Evolutionary conservation across 2,329 filamentous ascomycete genomes (phyloP).

Genomic region (Pestalotiopsis fici): DNA sequence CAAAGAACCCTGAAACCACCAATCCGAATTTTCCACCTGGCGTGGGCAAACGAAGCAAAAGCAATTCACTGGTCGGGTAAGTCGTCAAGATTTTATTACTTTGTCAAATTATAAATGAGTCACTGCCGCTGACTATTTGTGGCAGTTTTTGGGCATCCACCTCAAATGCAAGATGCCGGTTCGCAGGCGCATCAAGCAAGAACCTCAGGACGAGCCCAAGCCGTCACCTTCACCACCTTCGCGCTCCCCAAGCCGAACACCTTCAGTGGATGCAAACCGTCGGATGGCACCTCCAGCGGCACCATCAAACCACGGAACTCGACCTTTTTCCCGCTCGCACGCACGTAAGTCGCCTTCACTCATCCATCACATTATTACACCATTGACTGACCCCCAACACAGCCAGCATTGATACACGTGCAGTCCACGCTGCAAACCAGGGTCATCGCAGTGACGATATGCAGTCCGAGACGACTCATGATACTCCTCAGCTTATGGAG

Average conservation of each 20-base stretch:
- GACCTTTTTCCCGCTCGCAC: conserved; percentile 9
- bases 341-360: conserved; percentile 10
- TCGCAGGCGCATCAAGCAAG: conserved; percentile 7
- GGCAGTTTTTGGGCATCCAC: neutral
- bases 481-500: conserved; percentile 9
- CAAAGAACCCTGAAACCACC: neutral
- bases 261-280: neutral
- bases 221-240: neutral
- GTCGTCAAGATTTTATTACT: neutral
- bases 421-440: neutral
- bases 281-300: conserved; percentile 5
- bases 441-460: neutral
- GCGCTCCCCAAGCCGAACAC: neutral
- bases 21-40: neutral
- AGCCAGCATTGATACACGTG: conserved; percentile 11
- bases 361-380: neutral
- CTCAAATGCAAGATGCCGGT: neutral
- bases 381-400: neutral
- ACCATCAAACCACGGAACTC: neutral
- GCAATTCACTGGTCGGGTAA: neutral
- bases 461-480: conserved; percentile 2
- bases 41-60: neutral
- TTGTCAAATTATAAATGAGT: neutral
- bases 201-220: neutral
- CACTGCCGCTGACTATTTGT: neutral